These are phyloP conservation scores for Cryptosporidium meleagridis DNA, from an alignment of 169 alveolate species.

Conservation along the genomic window DNA sequence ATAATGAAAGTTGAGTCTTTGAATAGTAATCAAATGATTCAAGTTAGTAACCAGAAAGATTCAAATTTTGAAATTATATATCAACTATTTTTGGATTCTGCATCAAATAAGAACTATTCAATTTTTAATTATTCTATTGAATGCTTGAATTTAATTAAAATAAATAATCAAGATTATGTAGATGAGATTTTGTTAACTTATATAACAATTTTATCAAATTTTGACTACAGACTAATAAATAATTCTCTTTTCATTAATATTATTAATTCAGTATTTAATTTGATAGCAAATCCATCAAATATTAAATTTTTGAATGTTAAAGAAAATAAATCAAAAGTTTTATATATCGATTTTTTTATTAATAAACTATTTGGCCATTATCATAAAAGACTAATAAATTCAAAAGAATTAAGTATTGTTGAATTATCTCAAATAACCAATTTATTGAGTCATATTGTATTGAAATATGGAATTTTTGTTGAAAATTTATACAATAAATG, in stretches of 20 bases:
- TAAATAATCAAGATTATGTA: background rate
- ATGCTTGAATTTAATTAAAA: slow-evolving; percentile 22
- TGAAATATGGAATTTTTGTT: slow-evolving; percentile 46
- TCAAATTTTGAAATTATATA: slow-evolving; percentile 11
- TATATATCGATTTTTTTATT: slow-evolving; percentile 6
- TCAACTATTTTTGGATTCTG: background rate
- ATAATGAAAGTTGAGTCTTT: slow-evolving; percentile 30
- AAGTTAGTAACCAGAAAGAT: background rate
- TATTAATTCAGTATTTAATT: slow-evolving; percentile 31
- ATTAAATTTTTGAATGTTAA: background rate
- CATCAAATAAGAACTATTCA: background rate
- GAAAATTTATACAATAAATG: slow-evolving; percentile 40
- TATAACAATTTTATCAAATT: slow-evolving; percentile 1
- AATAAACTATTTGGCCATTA: slow-evolving; percentile 7
- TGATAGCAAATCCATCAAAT: slow-evolving; percentile 51
- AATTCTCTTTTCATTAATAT: slow-evolving; percentile 19
- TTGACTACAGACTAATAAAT: background rate
- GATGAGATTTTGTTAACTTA: slow-evolving; percentile 6
- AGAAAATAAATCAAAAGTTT: background rate
- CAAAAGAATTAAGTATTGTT: slow-evolving; percentile 20
- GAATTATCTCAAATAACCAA: slow-evolving; percentile 16
- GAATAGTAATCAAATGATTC: slow-evolving; percentile 8
- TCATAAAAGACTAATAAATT: background rate
- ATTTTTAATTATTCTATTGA: slow-evolving; percentile 5
- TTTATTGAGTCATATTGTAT: slow-evolving; percentile 14